Conservation (phyloP, 192 early-diverging fungal species). For the Pilaira anomala region DNA sequence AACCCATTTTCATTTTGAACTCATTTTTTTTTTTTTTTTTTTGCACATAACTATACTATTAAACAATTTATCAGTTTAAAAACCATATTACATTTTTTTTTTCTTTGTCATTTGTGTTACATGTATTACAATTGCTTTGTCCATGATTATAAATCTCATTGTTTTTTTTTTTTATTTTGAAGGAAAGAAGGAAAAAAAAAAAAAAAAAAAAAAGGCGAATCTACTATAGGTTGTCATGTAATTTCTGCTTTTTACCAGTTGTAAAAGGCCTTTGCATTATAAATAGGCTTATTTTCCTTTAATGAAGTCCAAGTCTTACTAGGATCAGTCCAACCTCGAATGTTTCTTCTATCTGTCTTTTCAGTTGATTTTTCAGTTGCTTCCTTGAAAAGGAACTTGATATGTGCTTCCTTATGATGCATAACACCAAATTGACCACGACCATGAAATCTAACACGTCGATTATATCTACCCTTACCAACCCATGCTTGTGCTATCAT, state of each 20-base stretch:
- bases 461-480: conserved; percentile 78
- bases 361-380: conserved; percentile 32
- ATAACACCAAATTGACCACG: conserved; percentile 77
- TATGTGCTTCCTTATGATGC: conserved; percentile 70
- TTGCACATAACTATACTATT: neutral
- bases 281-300: conserved; percentile 69
- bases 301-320: conserved; percentile 70
- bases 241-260: conserved; percentile 61
- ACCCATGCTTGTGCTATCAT: conserved; percentile 71
- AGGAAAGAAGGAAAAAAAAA: too few species aligned
- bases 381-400: conserved; percentile 81
- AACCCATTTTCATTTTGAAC: too few species aligned
- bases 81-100: too few species aligned
- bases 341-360: conserved; percentile 45
- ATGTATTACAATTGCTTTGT: too few species aligned
- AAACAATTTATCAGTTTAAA: neutral
- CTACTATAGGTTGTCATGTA: neutral
- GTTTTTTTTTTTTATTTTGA: too few species aligned
- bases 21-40: neutral
- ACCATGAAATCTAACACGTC: conserved; percentile 73
- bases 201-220: too few species aligned
- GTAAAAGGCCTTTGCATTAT: conserved; percentile 65
- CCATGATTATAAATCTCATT: too few species aligned
- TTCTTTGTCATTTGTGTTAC: too few species aligned
- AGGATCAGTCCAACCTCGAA: conserved; percentile 62